Percentiles rank a stretch among this genome's conserved stretches.
phyloP scores from a whole-genome alignment of 805 yeast genomes.

The Barnettozyma botsteinii region DNA sequence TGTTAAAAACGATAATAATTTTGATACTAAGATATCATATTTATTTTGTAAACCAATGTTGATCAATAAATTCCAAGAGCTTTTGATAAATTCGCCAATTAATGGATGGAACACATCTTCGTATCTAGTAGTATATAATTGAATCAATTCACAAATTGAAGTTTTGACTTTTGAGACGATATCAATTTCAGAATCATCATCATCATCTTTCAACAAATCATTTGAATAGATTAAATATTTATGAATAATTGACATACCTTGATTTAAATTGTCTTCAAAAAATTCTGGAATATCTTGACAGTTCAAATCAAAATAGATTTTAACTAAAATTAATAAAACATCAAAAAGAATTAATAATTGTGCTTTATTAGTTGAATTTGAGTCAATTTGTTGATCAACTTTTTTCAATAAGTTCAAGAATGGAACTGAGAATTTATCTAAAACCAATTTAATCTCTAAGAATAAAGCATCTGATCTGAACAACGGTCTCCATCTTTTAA shows the following conservation, averaged over 20 bases:
- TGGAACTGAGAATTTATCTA: slow-evolving; percentile 77
- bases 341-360: slow-evolving; percentile 56
- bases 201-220: slow-evolving; percentile 46
- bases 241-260: slow-evolving; percentile 76
- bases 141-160: slow-evolving; percentile 76
- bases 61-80: slow-evolving; percentile 73
- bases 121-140: slow-evolving; percentile 82
- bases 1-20: slow-evolving; percentile 74
- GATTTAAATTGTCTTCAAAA: slow-evolving; percentile 81
- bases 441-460: slow-evolving; percentile 78
- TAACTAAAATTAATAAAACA: slow-evolving; percentile 62
- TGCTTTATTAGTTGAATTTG: slow-evolving; percentile 39
- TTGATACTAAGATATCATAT: slow-evolving; percentile 79
- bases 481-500: slow-evolving; percentile 94
- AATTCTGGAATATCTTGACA: slow-evolving; percentile 98
- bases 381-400: slow-evolving; percentile 60
- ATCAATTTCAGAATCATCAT: slow-evolving; percentile 66
- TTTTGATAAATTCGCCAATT: slow-evolving; percentile 71
- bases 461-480: slow-evolving; percentile 88
- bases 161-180: slow-evolving; percentile 68
- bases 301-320: slow-evolving; percentile 87
- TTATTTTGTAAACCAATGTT: slow-evolving; percentile 64
- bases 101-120: slow-evolving; percentile 85
- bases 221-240: slow-evolving; percentile 66
- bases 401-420: slow-evolving; percentile 63